Conservation (phyloP, 192 early-diverging fungal species). For the Paraglomus brasilianum region DNA sequence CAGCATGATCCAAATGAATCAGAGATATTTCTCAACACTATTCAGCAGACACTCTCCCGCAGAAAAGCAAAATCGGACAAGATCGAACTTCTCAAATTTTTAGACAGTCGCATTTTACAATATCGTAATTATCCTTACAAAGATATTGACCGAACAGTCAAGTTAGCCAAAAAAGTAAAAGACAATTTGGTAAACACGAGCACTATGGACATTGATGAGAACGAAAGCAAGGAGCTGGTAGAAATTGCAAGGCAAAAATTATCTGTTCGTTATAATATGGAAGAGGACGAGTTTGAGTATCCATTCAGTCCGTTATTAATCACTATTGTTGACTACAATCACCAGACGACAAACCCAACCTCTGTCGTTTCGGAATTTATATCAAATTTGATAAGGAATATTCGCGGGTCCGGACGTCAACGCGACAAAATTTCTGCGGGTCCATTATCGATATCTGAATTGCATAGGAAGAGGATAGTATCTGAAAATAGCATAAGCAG, state of each 20-base stretch:
- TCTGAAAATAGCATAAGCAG: conserved; percentile 27
- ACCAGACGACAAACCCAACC: background rate
- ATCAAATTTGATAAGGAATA: conserved; percentile 11
- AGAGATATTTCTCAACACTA: conserved; percentile 56
- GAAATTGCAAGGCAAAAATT: conserved; percentile 16
- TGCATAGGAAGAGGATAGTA: background rate
- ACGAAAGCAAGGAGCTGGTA: background rate
- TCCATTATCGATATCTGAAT: conserved; percentile 33
- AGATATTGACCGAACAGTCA: conserved; percentile 56
- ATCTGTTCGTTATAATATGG: conserved; percentile 12
- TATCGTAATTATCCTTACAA: conserved; percentile 59
- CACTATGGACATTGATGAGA: conserved; percentile 9
- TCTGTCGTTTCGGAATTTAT: background rate
- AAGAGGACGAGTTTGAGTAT: conserved; percentile 30
- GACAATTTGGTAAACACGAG: conserved; percentile 14
- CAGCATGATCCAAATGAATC: conserved; percentile 56
- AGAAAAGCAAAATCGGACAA: conserved; percentile 31
- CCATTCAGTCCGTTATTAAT: conserved; percentile 48
- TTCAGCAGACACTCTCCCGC: conserved; percentile 35
- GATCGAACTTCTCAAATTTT: conserved; percentile 55
- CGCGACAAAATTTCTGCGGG: conserved; percentile 1
- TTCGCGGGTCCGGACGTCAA: conserved; percentile 33
- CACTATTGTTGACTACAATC: background rate
- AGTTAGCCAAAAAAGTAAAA: conserved; percentile 45
- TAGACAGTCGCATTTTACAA: conserved; percentile 63